Percentiles rank a stretch among this genome's conserved stretches.
Evolutionary conservation across 768 basidiomycete genomes (phyloP).

Genomic region (Sarcomyxa edulis): DNA sequence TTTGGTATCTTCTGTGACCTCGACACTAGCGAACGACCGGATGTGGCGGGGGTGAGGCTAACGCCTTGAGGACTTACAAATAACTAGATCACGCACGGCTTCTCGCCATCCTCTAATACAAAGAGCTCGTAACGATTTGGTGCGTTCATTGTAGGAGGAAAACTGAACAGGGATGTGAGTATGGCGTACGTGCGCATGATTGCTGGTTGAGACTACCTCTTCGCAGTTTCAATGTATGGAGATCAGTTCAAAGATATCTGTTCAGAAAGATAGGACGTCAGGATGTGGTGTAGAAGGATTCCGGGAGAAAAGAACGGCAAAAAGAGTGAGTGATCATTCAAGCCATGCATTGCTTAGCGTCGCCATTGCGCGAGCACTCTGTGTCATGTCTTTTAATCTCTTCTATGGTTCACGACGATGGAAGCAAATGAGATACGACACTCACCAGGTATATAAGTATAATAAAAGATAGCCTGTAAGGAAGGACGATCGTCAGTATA

Average conservation of each 20-base stretch:
- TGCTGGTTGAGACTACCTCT: not conserved
- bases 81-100: conserved; percentile 59
- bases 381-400: conserved; percentile 29
- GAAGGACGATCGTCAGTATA: conserved; percentile 2
- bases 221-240: conserved; percentile 3
- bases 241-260: conserved; percentile 2
- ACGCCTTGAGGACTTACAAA: not conserved
- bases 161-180: not conserved
- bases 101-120: conserved; percentile 91
- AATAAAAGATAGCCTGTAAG: not conserved
- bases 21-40: conserved; percentile 52
- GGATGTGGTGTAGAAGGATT: too few relatives aligned
- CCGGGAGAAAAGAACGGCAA: conserved; percentile 1
- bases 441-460: conserved; percentile 4
- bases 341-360: conserved; percentile 17
- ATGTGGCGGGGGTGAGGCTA: not conserved
- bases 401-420: too few relatives aligned
- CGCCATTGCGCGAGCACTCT: conserved; percentile 27
- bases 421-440: conserved; percentile 1
- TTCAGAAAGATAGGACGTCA: not conserved
- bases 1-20: conserved; percentile 92
- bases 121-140: conserved; percentile 90
- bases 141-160: conserved; percentile 66
- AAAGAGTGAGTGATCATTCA: conserved; percentile 14
- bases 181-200: too few relatives aligned